Evolutionary conservation across 202 grass and related monocot species (phyloP).

Genomic region (Panicum virgatum): DNA sequence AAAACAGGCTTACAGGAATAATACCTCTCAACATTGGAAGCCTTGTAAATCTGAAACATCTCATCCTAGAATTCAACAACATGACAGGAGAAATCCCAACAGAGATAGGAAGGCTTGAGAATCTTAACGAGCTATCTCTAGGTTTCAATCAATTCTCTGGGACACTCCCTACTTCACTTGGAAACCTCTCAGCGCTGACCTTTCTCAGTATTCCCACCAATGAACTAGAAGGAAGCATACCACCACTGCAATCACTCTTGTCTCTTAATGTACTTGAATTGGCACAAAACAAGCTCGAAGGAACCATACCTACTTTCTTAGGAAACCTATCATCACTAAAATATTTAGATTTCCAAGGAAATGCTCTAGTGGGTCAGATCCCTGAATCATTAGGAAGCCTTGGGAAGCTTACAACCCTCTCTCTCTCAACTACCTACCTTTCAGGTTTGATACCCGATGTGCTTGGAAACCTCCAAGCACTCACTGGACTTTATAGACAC

Average conservation of each 20-base stretch:
- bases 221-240: constrained; percentile 32
- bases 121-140: not conserved
- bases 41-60: not conserved
- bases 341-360: constrained; percentile 1
- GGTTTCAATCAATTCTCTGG: constrained; percentile 28
- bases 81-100: constrained; percentile 32
- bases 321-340: constrained; percentile 43
- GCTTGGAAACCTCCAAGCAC: constrained; percentile 19
- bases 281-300: constrained; percentile 7
- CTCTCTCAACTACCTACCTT: not conserved
- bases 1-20: constrained; percentile 24
- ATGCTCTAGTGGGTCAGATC: constrained; percentile 31
- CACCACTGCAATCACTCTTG: constrained; percentile 1
- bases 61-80: not conserved
- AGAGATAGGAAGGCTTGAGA: constrained; percentile 35
- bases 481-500: not conserved
- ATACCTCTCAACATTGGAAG: constrained; percentile 16
- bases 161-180: constrained; percentile 12
- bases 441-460: constrained; percentile 1
- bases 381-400: constrained; percentile 42
- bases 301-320: constrained; percentile 36
- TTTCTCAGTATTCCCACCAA: constrained; percentile 2
- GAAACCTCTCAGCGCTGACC: constrained; percentile 29
- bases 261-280: constrained; percentile 14
- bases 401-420: not conserved